A percentile compares a stretch with the other conserved stretches of the same genome.
Evolutionary conservation across 495 filamentous ascomycete species (phyloP).

Genomic region (Neurospora sp.): DNA sequence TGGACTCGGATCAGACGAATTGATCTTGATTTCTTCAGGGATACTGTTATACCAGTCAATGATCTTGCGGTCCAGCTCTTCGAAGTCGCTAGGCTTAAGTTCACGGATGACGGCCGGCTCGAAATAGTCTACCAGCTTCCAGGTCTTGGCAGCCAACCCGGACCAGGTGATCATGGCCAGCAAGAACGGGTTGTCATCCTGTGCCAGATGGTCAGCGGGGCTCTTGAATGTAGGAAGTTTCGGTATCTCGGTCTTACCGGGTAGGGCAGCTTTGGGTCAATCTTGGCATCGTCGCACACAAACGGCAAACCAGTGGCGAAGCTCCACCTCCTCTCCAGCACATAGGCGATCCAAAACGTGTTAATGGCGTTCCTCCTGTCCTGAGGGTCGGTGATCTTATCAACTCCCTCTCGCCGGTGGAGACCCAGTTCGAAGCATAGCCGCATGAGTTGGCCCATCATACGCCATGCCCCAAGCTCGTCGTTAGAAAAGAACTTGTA

Average conservation of each 20-base stretch:
- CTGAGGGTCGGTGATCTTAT: slow-evolving; percentile 52
- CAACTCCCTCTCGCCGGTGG: slow-evolving; percentile 61
- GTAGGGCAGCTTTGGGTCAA: slow-evolving; percentile 65
- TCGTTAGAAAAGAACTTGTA: slow-evolving; percentile 78
- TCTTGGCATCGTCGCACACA: slow-evolving; percentile 70
- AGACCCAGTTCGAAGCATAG: slow-evolving; percentile 74
- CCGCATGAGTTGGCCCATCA: slow-evolving; percentile 64
- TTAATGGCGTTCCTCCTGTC: slow-evolving; percentile 51
- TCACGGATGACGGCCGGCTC: slow-evolving; percentile 39
- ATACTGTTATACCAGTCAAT: slow-evolving; percentile 59
- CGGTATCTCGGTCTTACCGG: slow-evolving; percentile 45
- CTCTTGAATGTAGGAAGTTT: neutral
- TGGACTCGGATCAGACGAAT: slow-evolving; percentile 4
- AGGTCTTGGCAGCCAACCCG: slow-evolving; percentile 67
- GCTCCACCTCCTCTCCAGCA: slow-evolving; percentile 72
- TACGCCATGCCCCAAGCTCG: slow-evolving; percentile 68
- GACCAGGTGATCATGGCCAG: slow-evolving; percentile 71
- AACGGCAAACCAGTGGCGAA: slow-evolving; percentile 75
- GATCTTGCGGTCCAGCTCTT: slow-evolving; percentile 65
- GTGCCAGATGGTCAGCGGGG: slow-evolving; percentile 8
- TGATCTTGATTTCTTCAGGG: slow-evolving; percentile 25
- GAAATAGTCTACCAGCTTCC: slow-evolving; percentile 54
- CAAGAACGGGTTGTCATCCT: slow-evolving; percentile 64
- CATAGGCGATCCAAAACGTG: slow-evolving; percentile 74
- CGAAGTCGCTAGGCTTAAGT: slow-evolving; percentile 53